Conservation (phyloP, 495 filamentous ascomycete genomes). For the Annulohypoxylon stygium region DNA sequence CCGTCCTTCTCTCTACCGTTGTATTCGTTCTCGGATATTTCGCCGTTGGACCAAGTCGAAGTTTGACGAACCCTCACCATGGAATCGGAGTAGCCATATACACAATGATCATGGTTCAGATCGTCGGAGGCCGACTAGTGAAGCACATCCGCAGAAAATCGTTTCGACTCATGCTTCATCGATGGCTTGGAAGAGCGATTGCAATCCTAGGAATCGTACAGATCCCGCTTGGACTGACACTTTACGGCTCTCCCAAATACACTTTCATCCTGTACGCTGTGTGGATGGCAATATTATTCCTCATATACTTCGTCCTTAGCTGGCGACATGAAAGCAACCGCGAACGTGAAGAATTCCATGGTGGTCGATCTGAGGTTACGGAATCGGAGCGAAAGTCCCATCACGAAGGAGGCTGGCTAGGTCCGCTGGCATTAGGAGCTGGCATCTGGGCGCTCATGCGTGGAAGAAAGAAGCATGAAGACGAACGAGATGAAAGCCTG, state of each 20-base stretch:
- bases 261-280: constrained; percentile 89
- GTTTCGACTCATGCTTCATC: constrained; percentile 83
- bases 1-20: constrained; percentile 77
- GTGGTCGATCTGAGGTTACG: constrained; percentile 54
- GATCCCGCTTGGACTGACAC: constrained; percentile 87
- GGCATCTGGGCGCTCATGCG: constrained; percentile 70
- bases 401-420: constrained; percentile 64
- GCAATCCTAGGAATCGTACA: constrained; percentile 87
- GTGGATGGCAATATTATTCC: constrained; percentile 73
- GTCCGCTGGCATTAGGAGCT: constrained; percentile 68
- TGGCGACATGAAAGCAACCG: constrained; percentile 69
- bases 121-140: constrained; percentile 80
- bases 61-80: constrained; percentile 92
- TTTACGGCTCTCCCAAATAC: constrained; percentile 89
- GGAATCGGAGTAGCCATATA: constrained; percentile 94
- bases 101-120: constrained; percentile 83
- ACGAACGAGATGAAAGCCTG: constrained; percentile 50
- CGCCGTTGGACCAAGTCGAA: constrained; percentile 80
- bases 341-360: constrained; percentile 55
- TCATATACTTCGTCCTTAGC: constrained; percentile 79
- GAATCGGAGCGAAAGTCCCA: constrained; percentile 55
- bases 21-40: constrained; percentile 82
- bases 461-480: constrained; percentile 57
- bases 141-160: constrained; percentile 70
- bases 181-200: constrained; percentile 84